Evolutionary conservation across 1,284 basidiomycete species (phyloP), one percentile per base, ranked within the genome.

Genomic region (Vanrija sp.): DNA sequence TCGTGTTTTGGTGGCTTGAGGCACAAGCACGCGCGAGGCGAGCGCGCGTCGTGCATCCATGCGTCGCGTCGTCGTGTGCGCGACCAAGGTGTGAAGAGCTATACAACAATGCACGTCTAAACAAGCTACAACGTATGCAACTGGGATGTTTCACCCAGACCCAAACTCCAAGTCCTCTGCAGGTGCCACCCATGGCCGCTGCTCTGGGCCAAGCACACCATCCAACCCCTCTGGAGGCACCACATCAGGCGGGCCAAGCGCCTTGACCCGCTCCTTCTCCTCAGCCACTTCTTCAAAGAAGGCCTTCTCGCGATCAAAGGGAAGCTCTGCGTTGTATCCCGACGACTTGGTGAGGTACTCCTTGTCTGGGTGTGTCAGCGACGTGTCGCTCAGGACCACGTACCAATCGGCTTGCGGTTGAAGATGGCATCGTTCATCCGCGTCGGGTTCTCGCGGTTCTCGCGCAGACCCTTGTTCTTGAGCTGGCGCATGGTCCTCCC

Each of bases 351-450:
- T 51, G 0, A 70, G 54, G 46, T 68, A 70, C 20, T 52, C 53
- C 31, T 64, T 67, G 56, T 70, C 68, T 68, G 43, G 27, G 6
- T 20, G 7, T 36, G 20, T 58, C 24, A 47, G 31, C 24, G 14
- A 27, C 62, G 19, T 14, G 9, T 0, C 18, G n/a, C 2, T 5
- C 1, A 20, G 9, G 25, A 16, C 9, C 4, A 7, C 64, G 47
- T 37, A 68, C 68, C 66, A 16, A 72, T 59, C 4, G 66, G 65
- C 45, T 57, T 58, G 25, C 69, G 62, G 51, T 62, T 57, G 45
- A 68, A 47, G 38, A 72, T 68, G 12, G 67, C 67, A 10, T 61
- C 64, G 6, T 61, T 68, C 57, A 72, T 65, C 38, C 61, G 61
- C 23, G 66, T 59, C 4, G 67, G 66, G 57, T 72, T 65, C 4